phyloP scores from a whole-genome alignment of 208 protist genomes.

The Entamoeba invadens region DNA sequence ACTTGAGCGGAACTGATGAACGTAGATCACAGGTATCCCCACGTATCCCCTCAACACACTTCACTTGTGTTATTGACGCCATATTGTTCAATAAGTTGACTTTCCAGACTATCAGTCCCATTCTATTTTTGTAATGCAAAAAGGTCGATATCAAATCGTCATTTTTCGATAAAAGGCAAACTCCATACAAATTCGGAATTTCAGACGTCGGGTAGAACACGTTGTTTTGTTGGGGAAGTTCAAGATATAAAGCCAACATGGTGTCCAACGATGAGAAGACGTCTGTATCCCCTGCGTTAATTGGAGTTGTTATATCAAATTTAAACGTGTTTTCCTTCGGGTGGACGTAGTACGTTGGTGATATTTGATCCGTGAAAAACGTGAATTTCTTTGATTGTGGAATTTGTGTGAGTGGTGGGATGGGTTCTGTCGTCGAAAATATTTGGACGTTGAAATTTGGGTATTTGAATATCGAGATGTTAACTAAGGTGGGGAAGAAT shows the following conservation, averaged over 20 bases:
- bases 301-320: no score
- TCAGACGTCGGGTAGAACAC: not conserved
- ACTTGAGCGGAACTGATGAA: not conserved
- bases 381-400: not conserved
- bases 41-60: no score
- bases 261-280: not conserved
- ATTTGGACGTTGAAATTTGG: not conserved
- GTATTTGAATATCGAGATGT: not conserved
- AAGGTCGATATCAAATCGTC: not conserved
- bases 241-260: no score
- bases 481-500: not conserved
- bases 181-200: not conserved
- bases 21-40: not conserved
- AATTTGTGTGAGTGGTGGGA: not conserved
- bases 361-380: no score
- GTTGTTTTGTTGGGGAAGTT: no score
- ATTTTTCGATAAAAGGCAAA: not conserved
- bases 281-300: no score
- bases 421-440: not conserved
- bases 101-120: not conserved
- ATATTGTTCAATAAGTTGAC: not conserved
- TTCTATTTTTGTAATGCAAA: not conserved
- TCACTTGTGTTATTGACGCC: no score
- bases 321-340: no score
- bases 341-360: no score